Evolutionary conservation across 345 rosid genomes (phyloP), one percentile per base, ranked within the genome.

Genomic region (Brassica carinata): DNA sequence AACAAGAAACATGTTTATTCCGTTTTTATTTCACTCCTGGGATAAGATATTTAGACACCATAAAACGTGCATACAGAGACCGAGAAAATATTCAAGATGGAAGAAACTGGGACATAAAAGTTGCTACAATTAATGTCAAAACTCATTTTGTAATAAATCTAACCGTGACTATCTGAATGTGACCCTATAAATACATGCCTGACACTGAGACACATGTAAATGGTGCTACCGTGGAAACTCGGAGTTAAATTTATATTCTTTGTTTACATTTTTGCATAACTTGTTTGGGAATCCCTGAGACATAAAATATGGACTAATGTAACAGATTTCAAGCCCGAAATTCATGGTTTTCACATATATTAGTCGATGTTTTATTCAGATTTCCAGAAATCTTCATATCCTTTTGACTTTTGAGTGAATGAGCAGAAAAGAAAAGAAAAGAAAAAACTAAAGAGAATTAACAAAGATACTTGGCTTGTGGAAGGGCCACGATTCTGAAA

Each of bases 401-500:
- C 1, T 23, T 23, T 23, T 23, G 26, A 48, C 17, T 31, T 48
- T 45, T 4, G 15, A 48, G 18, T 48, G 57, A 48, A 14, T 48
- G 57, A 48, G 14, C 57, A 48, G 48, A 29, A 31, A 23, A 23
- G 13, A 43, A 61, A 11, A n/a, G 0, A 0, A 11, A 7, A 31
- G 34, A 17, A 29, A 17, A 17, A 31, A 5, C 0, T 19, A 33
- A 59, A 29, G 23, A 15, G 4, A 45, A 18, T 18, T 48, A 15
- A 69, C 27, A 43, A 64, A 4, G 6, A 38, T 59, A 80, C 79
- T 62, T 80, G 79, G 65, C 27, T 69, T 33, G 14, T 69, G 59
- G 83, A 74, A 11, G 83, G 83, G 48, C 83, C 83, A 0, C 81
- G 77, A 36, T 27, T 71, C 66, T 72, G 33, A 0, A 11, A 33